phyloP scores from a whole-genome alignment of 768 basidiomycete genomes.

The Auricularia sp. region DNA sequence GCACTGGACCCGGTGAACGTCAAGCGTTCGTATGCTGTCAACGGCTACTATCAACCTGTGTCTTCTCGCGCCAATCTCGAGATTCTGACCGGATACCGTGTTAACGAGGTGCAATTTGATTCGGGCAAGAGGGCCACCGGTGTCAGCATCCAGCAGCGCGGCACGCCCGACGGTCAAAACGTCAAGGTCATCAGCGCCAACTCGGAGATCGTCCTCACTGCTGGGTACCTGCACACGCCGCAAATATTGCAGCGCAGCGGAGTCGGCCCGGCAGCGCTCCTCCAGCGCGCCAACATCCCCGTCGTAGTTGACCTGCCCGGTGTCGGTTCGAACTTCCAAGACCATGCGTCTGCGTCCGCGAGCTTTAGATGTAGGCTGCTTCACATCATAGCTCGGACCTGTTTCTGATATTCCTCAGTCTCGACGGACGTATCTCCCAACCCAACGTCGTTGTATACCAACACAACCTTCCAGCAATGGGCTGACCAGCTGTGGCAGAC shows the following conservation, averaged over 20 bases:
- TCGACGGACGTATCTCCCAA: not conserved
- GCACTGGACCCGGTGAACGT: not conserved
- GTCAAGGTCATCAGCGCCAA: not conserved
- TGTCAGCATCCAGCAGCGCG: not conserved
- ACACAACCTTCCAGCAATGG: not conserved
- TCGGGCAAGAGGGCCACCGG: not conserved
- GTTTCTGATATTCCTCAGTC: not conserved
- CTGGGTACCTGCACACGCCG: not conserved
- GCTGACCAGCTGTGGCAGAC: not conserved
- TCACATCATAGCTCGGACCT: not conserved
- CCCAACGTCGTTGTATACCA: not conserved
- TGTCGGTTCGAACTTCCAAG: slow-evolving; percentile 11
- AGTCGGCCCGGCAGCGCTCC: slow-evolving; percentile 13
- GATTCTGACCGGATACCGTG: not conserved
- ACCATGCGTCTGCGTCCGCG: not conserved
- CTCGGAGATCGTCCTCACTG: not conserved
- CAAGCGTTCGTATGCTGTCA: not conserved
- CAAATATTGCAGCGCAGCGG: slow-evolving; percentile 58
- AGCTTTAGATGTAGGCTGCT: not conserved
- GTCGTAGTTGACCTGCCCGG: slow-evolving; percentile 16
- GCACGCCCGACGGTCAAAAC: not conserved
- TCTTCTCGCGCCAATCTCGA: not conserved
- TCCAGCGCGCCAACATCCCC: slow-evolving; percentile 11
- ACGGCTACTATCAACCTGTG: not conserved
- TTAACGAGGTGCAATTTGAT: not conserved